phyloP scores from a whole-genome alignment of 495 filamentous ascomycete genomes.

The Podospora conica region DNA sequence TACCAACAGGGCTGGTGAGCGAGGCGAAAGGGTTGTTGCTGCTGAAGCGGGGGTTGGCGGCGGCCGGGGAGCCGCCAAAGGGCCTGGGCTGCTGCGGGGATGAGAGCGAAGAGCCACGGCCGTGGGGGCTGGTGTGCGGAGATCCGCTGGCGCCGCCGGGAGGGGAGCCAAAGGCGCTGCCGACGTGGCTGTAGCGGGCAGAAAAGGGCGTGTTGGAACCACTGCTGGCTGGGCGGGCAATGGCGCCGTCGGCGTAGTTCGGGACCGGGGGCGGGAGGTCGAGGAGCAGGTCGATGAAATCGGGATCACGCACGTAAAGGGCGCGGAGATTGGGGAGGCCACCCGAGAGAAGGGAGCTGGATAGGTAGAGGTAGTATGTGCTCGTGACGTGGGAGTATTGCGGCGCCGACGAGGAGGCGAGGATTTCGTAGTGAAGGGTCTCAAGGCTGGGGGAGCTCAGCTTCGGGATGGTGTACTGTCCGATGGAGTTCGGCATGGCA shows the following conservation, averaged over 20 bases:
- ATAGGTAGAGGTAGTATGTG: slow-evolving; percentile 83
- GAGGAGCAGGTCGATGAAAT: slow-evolving; percentile 66
- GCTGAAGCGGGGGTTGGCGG: slow-evolving; percentile 34
- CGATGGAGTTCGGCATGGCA: slow-evolving; percentile 52
- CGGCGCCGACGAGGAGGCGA: slow-evolving; percentile 46
- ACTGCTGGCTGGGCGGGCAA: slow-evolving; percentile 35
- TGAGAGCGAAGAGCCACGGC: not conserved
- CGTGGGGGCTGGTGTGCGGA: not conserved
- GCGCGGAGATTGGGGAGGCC: slow-evolving; percentile 63
- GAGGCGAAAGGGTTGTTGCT: slow-evolving; percentile 50
- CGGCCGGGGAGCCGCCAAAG: slow-evolving; percentile 10
- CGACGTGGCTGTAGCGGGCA: not conserved
- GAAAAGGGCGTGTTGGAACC: slow-evolving; percentile 16
- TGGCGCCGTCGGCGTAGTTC: slow-evolving; percentile 39
- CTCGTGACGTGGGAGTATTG: slow-evolving; percentile 54
- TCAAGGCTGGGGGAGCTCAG: slow-evolving; percentile 60
- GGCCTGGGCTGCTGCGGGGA: slow-evolving; percentile 10
- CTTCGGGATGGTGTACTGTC: slow-evolving; percentile 48
- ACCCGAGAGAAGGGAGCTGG: slow-evolving; percentile 68
- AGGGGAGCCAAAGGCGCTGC: not conserved
- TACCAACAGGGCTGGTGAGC: slow-evolving; percentile 21
- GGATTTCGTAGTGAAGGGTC: slow-evolving; percentile 78
- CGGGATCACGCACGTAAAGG: slow-evolving; percentile 78
- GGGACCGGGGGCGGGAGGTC: slow-evolving; percentile 58
- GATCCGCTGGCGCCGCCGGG: slow-evolving; percentile 10